Percentiles rank a stretch among this genome's conserved stretches.
Conservation (phyloP, 1,284 basidiomycete genomes). For the Boletus subluridellus region DNA sequence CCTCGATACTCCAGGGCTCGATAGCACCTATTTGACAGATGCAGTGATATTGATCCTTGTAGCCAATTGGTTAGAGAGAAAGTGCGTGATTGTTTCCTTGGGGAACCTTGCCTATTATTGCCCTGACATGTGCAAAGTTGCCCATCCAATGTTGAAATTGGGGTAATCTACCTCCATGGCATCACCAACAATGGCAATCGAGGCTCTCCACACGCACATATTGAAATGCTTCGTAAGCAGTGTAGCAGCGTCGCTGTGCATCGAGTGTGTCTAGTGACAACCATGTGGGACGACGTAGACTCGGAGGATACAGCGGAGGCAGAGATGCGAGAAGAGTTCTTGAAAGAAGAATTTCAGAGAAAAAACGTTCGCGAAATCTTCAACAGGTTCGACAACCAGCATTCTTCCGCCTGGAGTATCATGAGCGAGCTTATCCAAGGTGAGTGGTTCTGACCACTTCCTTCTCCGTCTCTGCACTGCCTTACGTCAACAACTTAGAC, state of each 20-base stretch:
- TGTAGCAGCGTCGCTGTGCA: neutral
- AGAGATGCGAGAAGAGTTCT: neutral
- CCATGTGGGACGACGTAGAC: slow-evolving; percentile 8
- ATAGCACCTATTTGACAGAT: neutral
- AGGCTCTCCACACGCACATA: neutral
- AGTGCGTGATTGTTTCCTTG: neutral
- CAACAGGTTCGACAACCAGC: slow-evolving; percentile 1
- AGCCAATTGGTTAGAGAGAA: neutral
- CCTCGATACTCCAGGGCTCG: neutral
- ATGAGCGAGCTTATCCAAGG: neutral
- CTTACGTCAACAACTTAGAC: too few relatives aligned
- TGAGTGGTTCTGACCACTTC: too few relatives aligned
- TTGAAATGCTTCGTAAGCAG: neutral
- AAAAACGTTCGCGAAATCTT: neutral
- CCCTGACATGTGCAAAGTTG: neutral
- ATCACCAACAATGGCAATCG: slow-evolving; percentile 3
- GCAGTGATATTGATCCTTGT: neutral
- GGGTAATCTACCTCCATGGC: slow-evolving; percentile 5
- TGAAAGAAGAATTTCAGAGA: slow-evolving; percentile 2
- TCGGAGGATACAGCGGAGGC: neutral
- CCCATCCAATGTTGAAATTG: neutral
- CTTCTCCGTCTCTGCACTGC: too few relatives aligned
- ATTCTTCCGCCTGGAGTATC: slow-evolving; percentile 2
- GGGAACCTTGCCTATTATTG: neutral
- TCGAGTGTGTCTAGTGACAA: slow-evolving; percentile 8